Conservation (phyloP, 169 alveolate species). For the Cryptosporidium tyzzeri region DNA sequence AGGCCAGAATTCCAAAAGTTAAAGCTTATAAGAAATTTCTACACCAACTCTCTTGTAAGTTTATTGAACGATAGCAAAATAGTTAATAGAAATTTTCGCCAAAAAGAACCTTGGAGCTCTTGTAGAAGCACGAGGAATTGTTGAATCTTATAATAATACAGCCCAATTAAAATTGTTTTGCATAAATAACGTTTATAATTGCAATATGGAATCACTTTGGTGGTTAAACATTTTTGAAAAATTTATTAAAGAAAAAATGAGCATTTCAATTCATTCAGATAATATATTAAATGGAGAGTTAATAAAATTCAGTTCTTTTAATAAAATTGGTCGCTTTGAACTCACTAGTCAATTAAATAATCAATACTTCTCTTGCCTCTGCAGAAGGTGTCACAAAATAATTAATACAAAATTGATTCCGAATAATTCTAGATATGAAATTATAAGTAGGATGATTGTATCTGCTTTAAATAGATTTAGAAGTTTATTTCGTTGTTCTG, state of each 20-base stretch:
- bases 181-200: slow-evolving; percentile 10
- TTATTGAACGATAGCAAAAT: neutral
- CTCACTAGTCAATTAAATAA: neutral
- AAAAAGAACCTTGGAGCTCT: slow-evolving; percentile 41
- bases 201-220: slow-evolving; percentile 60
- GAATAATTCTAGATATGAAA: neutral
- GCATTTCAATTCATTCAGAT: neutral
- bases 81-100: neutral
- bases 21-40: slow-evolving; percentile 31
- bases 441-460: slow-evolving; percentile 29
- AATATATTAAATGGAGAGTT: neutral
- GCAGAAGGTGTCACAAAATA: slow-evolving; percentile 6
- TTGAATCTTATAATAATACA: slow-evolving; percentile 47
- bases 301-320: neutral
- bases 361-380: neutral
- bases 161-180: slow-evolving; percentile 31
- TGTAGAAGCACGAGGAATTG: slow-evolving; percentile 55
- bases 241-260: neutral
- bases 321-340: neutral
- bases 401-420: neutral
- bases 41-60: slow-evolving; percentile 41
- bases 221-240: slow-evolving; percentile 39
- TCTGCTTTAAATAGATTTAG: slow-evolving; percentile 1
- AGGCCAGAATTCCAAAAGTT: neutral
- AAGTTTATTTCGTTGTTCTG: neutral